Conservation (phyloP, 345 rosid species). For the Hypericum androsaemum region DNA sequence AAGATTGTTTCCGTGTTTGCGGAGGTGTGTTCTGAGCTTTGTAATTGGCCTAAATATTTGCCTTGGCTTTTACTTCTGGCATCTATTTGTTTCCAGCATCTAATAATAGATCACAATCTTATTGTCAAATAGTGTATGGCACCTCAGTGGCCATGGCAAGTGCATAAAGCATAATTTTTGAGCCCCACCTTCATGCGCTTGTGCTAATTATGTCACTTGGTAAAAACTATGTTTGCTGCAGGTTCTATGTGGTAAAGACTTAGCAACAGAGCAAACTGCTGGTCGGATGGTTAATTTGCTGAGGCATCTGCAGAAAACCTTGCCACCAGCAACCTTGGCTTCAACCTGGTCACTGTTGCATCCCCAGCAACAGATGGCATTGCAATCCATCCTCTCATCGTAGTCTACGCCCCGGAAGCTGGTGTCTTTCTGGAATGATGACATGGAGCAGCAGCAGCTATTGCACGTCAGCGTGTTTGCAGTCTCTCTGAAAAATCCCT, state of each 20-base stretch:
- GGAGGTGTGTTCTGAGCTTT: slow-evolving; percentile 45
- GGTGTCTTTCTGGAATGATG: slow-evolving; percentile 11
- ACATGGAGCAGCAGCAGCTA: slow-evolving; percentile 13
- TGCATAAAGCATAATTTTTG: no score
- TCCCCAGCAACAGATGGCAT: slow-evolving; percentile 89
- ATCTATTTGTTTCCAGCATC: no score
- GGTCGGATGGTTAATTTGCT: slow-evolving; percentile 72
- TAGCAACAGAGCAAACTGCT: slow-evolving; percentile 78
- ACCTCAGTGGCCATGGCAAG: no score
- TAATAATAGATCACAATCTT: no score
- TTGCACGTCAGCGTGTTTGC: slow-evolving; percentile 22
- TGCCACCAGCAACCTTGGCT: slow-evolving; percentile 86
- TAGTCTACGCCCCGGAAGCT: slow-evolving; percentile 12
- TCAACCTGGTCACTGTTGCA: slow-evolving; percentile 83
- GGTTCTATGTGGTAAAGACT: slow-evolving; percentile 91
- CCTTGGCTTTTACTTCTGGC: no score
- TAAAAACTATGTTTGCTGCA: slow-evolving; percentile 17
- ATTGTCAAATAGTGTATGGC: no score
- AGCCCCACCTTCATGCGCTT: neutral
- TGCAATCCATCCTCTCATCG: slow-evolving; percentile 86
- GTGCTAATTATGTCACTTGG: neutral
- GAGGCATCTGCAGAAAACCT: slow-evolving; percentile 85
- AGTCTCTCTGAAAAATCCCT: slow-evolving; percentile 3
- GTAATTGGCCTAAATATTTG: no score
- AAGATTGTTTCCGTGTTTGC: slow-evolving; percentile 83